phyloP scores from a whole-genome alignment of 495 filamentous ascomycete genomes.

The Cetradonia linearis region DNA sequence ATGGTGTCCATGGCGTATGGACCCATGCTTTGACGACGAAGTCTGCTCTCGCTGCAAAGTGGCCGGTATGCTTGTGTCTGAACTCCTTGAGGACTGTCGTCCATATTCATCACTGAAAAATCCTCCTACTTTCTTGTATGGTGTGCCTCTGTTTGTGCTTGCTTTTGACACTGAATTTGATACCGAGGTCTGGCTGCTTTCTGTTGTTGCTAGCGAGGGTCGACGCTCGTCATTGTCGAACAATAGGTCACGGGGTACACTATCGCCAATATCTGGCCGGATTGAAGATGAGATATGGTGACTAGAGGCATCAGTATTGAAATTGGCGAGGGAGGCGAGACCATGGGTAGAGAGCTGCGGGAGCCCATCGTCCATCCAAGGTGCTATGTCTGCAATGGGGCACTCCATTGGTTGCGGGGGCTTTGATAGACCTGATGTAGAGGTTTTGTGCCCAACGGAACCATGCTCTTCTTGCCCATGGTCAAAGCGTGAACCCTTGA shows the following conservation, averaged over 20 bases:
- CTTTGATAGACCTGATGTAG: conserved; percentile 25
- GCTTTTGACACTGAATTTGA: conserved; percentile 76
- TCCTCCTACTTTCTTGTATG: conserved; percentile 63
- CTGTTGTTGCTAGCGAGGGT: conserved; percentile 78
- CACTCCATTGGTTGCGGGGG: conserved; percentile 21
- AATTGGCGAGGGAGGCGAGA: conserved; percentile 35
- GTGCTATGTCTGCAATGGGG: conserved; percentile 29
- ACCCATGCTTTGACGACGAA: conserved; percentile 58
- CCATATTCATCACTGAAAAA: conserved; percentile 80
- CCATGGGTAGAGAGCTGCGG: conserved; percentile 26
- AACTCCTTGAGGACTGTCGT: conserved; percentile 46
- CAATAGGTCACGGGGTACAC: conserved; percentile 56
- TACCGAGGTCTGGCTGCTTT: conserved; percentile 87
- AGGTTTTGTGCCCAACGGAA: conserved; percentile 24
- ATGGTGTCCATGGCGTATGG: conserved; percentile 47
- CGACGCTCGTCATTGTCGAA: conserved; percentile 66
- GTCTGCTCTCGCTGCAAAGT: conserved; percentile 39
- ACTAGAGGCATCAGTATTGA: conserved; percentile 38
- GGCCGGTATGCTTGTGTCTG: conserved; percentile 58
- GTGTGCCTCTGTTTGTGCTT: conserved; percentile 44
- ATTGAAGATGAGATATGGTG: conserved; percentile 56
- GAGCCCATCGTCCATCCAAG: conserved; percentile 31
- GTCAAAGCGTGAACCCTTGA: conserved; percentile 32
- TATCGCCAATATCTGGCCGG: conserved; percentile 53
- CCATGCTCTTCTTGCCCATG: conserved; percentile 34